Evolutionary conservation across 2,329 filamentous ascomycete genomes (phyloP), one percentile per base, ranked within the genome.

Genomic region (Sporothrix mexicana): DNA sequence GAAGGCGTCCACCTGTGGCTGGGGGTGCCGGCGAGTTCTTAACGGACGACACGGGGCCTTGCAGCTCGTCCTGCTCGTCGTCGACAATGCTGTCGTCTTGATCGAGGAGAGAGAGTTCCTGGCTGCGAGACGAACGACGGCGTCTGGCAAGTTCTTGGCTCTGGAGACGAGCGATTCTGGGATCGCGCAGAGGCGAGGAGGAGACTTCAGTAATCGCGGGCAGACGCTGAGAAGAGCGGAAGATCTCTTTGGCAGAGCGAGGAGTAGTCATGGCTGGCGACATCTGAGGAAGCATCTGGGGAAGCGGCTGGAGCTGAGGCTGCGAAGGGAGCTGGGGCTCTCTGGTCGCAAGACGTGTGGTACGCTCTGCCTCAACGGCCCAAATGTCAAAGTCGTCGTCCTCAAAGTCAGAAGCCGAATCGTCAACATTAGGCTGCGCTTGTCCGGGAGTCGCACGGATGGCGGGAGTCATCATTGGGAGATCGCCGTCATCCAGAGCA

Each of bases 311-410:
- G 2, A 10, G 25, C 47, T 20, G 41, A 4, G 23, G 64, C 43
- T 51, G 64, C 30, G 30, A 36, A 36, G 30, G 30, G 3, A 36
- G 30, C 64, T 49, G 59, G 6, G 20, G 41, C n/a, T 70, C 8
- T 25, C 76, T 77, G 6, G 74, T 71, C 9, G 79, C 76, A 5
- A 75, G 78, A 10, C 85, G 84, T 0, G 82, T 82, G 7, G 82
- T 80, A 13, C 87, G 84, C 70, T 84, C 82, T 12, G 87, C 88
- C 77, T 90, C 88, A 30, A 88, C 77, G 45, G 86, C 87, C 87
- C 88, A 90, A 12, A 90, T 83, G 75, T 90, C 84, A 2, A 80
- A 81, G 12, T 84, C 85, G 3, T 84, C 83, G n/a, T 85, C 84
- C 8, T 76, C 74, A 1, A 36, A 36, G 30, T 36, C 30, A 36